phyloP scores from a whole-genome alignment of 495 filamentous ascomycete genomes.

The Paragyromitra xinjiangensis region DNA sequence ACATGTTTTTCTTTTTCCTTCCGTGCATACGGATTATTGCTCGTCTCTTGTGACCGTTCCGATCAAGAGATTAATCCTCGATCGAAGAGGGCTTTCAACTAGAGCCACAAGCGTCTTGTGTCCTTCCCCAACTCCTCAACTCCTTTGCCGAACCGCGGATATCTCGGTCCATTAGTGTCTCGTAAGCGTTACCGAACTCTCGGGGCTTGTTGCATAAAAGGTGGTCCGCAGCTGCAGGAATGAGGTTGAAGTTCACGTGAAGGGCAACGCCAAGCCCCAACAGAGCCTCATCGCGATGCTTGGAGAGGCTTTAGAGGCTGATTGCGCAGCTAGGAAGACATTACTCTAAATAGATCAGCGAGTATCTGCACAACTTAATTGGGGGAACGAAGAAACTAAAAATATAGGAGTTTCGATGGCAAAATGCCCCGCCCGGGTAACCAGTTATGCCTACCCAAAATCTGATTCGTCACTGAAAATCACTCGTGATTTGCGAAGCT shows the following conservation, averaged over 20 bases:
- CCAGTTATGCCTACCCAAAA: background rate
- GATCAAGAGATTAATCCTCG: constrained; percentile 24
- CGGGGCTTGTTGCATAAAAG: constrained; percentile 4
- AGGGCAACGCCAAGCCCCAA: background rate
- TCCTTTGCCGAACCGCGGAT: constrained; percentile 21
- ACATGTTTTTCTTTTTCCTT: constrained; percentile 28
- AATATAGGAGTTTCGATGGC: background rate
- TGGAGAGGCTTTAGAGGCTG: background rate
- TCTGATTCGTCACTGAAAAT: no score
- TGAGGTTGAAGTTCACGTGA: constrained; percentile 21
- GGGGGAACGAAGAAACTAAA: background rate
- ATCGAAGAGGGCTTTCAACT: constrained; percentile 23
- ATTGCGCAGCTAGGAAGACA: no score
- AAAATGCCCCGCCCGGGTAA: background rate
- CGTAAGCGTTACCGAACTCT: constrained; percentile 17
- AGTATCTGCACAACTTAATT: background rate
- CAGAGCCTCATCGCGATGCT: background rate
- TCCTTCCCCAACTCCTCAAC: background rate
- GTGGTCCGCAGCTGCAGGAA: background rate
- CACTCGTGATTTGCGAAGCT: no score
- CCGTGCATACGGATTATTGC: constrained; percentile 1
- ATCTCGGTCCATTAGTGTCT: constrained; percentile 34
- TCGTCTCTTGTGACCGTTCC: constrained; percentile 15
- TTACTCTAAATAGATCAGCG: background rate
- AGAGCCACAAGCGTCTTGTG: constrained; percentile 16